Conservation (phyloP, 2,329 filamentous ascomycete species). For the Sporothrix sp. region DNA sequence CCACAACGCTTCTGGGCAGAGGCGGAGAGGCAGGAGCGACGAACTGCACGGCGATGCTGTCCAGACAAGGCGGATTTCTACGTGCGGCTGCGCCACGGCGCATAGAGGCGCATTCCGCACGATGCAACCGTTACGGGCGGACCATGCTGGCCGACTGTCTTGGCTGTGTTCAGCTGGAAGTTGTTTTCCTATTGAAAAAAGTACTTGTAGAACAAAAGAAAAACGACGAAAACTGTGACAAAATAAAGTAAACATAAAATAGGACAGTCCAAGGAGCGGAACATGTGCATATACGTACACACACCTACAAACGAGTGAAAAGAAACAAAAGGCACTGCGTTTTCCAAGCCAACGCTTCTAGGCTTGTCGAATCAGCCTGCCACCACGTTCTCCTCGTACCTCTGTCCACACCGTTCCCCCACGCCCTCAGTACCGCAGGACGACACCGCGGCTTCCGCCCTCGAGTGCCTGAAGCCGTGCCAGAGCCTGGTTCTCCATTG, state of each 20-base stretch:
- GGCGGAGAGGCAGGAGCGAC: background rate
- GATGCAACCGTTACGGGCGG: no score
- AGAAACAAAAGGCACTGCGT: background rate
- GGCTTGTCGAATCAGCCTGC: no score
- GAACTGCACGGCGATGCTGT: background rate
- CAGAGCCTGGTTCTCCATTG: slow-evolving; percentile 20
- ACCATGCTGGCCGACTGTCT: no score
- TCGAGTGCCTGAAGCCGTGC: slow-evolving; percentile 18
- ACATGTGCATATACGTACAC: background rate
- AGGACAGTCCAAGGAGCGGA: no score
- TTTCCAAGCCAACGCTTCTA: background rate
- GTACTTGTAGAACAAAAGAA: background rate
- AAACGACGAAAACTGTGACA: background rate
- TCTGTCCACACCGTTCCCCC: background rate
- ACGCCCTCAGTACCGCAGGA: slow-evolving; percentile 20
- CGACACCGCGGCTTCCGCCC: slow-evolving; percentile 13
- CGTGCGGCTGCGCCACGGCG: no score
- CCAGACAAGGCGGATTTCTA: background rate
- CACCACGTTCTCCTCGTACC: background rate
- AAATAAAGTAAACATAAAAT: background rate
- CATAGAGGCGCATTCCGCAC: no score
- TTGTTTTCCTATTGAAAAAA: no score
- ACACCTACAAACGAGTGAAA: background rate
- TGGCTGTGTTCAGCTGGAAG: no score
- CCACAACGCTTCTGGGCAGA: no score